Conservation (phyloP, 2,329 filamentous ascomycete species). For the Microdochium bolleyi region DNA sequence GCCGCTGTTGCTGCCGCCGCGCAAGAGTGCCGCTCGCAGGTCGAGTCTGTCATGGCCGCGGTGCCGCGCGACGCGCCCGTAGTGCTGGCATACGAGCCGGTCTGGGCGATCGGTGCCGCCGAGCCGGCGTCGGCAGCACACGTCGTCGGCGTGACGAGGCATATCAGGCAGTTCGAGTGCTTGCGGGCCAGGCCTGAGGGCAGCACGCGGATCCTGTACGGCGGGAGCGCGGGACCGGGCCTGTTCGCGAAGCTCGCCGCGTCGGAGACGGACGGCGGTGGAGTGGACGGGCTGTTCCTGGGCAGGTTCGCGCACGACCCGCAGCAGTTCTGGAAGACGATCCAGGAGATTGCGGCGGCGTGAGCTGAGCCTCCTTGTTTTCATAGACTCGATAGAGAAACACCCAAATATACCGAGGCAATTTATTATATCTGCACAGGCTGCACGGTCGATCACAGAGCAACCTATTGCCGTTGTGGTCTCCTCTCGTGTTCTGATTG, state of each 20-base stretch:
- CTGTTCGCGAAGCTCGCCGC: constrained; percentile 60
- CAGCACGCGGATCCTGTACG: constrained; percentile 65
- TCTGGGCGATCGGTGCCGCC: constrained; percentile 77
- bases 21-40: constrained; percentile 57
- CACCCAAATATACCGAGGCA: too few species aligned
- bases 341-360: constrained; percentile 63
- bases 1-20: constrained; percentile 50
- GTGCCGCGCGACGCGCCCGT: constrained; percentile 58
- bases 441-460: too few species aligned
- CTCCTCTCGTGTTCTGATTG: too few species aligned
- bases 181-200: constrained; percentile 40
- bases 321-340: constrained; percentile 61
- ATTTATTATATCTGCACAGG: too few species aligned
- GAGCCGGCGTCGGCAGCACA: constrained; percentile 66
- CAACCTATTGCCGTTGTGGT: too few species aligned
- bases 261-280: constrained; percentile 14
- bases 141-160: constrained; percentile 61
- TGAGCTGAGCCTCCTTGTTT: too few species aligned
- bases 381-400: too few species aligned
- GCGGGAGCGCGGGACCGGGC: constrained; percentile 75
- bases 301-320: constrained; percentile 77
- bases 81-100: constrained; percentile 78
- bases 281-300: constrained; percentile 73
- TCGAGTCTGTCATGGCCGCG: constrained; percentile 53
- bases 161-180: constrained; percentile 47